Conservation (phyloP, 176 grass and related monocot genomes). For the Pontederia crassipes region DNA sequence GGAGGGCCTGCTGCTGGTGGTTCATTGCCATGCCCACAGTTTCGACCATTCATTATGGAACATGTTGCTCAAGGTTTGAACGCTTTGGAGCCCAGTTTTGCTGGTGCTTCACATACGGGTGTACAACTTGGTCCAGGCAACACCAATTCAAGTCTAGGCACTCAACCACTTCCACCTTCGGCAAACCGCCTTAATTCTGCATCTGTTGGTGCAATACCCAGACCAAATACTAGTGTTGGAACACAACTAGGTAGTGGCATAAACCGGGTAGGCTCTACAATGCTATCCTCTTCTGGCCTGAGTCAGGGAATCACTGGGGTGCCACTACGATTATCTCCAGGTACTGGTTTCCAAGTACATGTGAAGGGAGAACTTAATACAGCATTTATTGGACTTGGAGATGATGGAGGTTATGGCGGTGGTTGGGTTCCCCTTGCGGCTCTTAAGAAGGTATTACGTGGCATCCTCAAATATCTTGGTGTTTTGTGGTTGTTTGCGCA, state of each 20-base stretch:
- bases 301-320: slow-evolving; percentile 64
- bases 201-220: slow-evolving; percentile 38
- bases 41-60: slow-evolving; percentile 99
- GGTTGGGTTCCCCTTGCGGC: slow-evolving; percentile 98
- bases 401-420: slow-evolving; percentile 98
- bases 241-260: slow-evolving; percentile 66
- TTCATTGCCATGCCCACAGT: slow-evolving; percentile 93
- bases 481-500: slow-evolving; percentile 99
- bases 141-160: slow-evolving; percentile 23
- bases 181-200: slow-evolving; percentile 40
- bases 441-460: slow-evolving; percentile 91
- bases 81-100: slow-evolving; percentile 80
- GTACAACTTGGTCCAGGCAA: slow-evolving; percentile 40
- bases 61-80: slow-evolving; percentile 99
- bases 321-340: slow-evolving; percentile 62
- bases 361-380: slow-evolving; percentile 97
- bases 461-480: slow-evolving; percentile 98
- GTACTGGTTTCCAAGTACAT: slow-evolving; percentile 69
- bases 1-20: slow-evolving; percentile 84
- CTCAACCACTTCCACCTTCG: slow-evolving; percentile 34
- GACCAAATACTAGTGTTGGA: slow-evolving; percentile 54
- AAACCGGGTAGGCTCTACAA: slow-evolving; percentile 59
- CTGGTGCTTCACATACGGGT: slow-evolving; percentile 40
- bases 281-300: slow-evolving; percentile 67
- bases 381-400: slow-evolving; percentile 96